These are phyloP conservation scores for Diaporthe eres DNA, from an alignment of 2,329 filamentous ascomycete genomes.

Conservation along the genomic window DNA sequence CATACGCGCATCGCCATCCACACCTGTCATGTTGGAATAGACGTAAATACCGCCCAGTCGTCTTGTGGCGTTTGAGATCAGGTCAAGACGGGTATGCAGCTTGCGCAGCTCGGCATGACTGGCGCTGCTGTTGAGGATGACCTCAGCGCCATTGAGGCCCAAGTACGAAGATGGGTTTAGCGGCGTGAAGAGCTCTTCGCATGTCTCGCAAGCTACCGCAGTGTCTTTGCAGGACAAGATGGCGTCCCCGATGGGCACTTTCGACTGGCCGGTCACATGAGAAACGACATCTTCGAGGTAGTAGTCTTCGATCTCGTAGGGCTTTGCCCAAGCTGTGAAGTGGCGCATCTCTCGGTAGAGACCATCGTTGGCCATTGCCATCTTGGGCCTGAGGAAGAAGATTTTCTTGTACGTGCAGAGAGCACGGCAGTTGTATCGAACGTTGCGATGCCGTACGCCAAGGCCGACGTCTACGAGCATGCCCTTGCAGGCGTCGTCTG, in stretches of 20 bases:
- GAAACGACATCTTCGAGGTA: conserved; percentile 52
- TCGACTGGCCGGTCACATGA: conserved; percentile 51
- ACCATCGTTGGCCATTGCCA: conserved; percentile 54
- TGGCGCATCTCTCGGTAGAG: conserved; percentile 57
- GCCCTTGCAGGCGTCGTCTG: conserved; percentile 43
- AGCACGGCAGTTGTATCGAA: conserved; percentile 55
- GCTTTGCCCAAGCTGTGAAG: conserved; percentile 58
- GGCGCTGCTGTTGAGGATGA: conserved; percentile 50
- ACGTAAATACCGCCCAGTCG: conserved; percentile 73
- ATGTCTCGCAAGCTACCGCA: conserved; percentile 57
- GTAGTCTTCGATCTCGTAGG: conserved; percentile 53
- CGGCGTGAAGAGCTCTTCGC: conserved; percentile 54
- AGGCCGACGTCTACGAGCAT: conserved; percentile 45
- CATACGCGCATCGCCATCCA: conserved; percentile 50
- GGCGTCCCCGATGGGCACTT: conserved; percentile 58
- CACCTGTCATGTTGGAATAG: conserved; percentile 54
- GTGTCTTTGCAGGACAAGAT: conserved; percentile 57
- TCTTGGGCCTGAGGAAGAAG: conserved; percentile 47
- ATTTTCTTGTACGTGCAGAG: conserved; percentile 51
- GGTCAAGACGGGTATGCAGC: conserved; percentile 71
- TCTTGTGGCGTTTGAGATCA: conserved; percentile 77
- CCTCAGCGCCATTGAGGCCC: conserved; percentile 44
- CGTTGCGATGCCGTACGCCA: conserved; percentile 50
- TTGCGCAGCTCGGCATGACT: conserved; percentile 71
- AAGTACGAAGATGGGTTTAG: conserved; percentile 45